Evolutionary conservation across 2,329 filamentous ascomycete genomes (phyloP).

Genomic region (Didymella glomerata): DNA sequence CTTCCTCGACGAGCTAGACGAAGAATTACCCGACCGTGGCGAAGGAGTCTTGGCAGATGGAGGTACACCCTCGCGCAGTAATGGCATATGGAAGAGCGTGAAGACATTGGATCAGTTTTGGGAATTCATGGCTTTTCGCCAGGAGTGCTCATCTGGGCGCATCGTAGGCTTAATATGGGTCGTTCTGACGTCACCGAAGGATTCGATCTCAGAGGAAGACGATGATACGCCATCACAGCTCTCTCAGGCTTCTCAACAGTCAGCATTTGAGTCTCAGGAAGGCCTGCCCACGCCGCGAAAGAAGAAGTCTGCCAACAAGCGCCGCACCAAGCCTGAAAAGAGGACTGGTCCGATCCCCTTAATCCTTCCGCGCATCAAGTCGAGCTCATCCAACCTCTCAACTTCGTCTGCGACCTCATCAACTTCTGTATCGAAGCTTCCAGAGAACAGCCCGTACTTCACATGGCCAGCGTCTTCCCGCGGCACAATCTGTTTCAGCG

Average conservation of each 20-base stretch:
- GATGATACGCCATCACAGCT: slow-evolving; percentile 40
- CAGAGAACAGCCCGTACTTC: slow-evolving; percentile 68
- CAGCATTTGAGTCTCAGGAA: slow-evolving; percentile 30
- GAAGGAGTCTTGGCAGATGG: slow-evolving; percentile 45
- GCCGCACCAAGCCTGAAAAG: slow-evolving; percentile 36
- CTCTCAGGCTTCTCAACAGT: slow-evolving; percentile 28
- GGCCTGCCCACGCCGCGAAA: slow-evolving; percentile 27
- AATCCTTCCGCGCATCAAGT: slow-evolving; percentile 72
- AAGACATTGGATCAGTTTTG: slow-evolving; percentile 90
- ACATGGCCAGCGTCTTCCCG: slow-evolving; percentile 69
- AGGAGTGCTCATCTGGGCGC: slow-evolving; percentile 92
- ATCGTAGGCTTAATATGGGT: slow-evolving; percentile 96
- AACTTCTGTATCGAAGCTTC: slow-evolving; percentile 51
- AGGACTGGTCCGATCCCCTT: slow-evolving; percentile 68
- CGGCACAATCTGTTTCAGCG: slow-evolving; percentile 70
- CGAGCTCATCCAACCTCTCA: slow-evolving; percentile 48
- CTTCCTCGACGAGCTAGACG: slow-evolving; percentile 87
- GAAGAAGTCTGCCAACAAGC: slow-evolving; percentile 25
- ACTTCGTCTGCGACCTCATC: slow-evolving; percentile 59
- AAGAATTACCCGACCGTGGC: slow-evolving; percentile 71
- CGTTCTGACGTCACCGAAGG: slow-evolving; percentile 72
- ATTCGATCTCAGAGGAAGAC: slow-evolving; percentile 44
- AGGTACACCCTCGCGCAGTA: slow-evolving; percentile 59
- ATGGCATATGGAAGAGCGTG: slow-evolving; percentile 83
- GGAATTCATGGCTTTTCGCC: slow-evolving; percentile 97